phyloP scores from a whole-genome alignment of 176 grass and related monocot genomes.

The Musa itinerans region DNA sequence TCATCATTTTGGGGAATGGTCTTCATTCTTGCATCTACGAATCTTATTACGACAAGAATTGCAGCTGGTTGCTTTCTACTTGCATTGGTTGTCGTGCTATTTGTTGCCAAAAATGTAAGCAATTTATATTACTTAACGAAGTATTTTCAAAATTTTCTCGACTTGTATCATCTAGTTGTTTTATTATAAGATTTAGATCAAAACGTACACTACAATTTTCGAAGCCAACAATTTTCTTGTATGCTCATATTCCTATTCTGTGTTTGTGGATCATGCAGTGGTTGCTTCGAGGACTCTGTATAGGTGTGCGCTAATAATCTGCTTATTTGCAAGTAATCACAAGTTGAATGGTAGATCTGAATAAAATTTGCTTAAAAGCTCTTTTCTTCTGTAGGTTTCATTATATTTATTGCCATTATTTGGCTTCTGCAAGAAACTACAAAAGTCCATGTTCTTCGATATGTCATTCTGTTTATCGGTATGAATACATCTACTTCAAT shows the following conservation, averaged over 20 bases:
- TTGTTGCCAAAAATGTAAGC: slow-evolving; percentile 89
- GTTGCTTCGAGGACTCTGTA: slow-evolving; percentile 89
- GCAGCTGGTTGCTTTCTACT: slow-evolving; percentile 88
- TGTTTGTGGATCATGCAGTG: slow-evolving; percentile 53
- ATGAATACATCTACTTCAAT: slow-evolving; percentile 4
- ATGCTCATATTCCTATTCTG: slow-evolving; percentile 10
- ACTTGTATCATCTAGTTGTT: not conserved
- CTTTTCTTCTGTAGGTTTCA: slow-evolving; percentile 61
- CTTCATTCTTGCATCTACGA: slow-evolving; percentile 92
- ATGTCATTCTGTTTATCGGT: slow-evolving; percentile 98
- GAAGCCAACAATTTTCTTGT: slow-evolving; percentile 22
- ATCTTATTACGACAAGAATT: slow-evolving; percentile 79
- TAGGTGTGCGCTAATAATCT: slow-evolving; percentile 41
- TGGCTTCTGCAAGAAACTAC: slow-evolving; percentile 88
- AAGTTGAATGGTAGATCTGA: not conserved
- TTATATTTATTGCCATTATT: slow-evolving; percentile 66
- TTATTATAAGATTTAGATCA: slow-evolving; percentile 5
- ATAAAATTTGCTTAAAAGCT: not conserved
- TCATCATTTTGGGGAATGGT: slow-evolving; percentile 99
- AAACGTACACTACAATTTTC: not conserved
- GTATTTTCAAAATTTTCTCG: not conserved
- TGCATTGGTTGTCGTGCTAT: slow-evolving; percentile 74
- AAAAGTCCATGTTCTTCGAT: slow-evolving; percentile 58
- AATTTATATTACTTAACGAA: not conserved
- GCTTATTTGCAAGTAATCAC: not conserved